Evolutionary conservation across 352 stramenopile genomes (phyloP), one percentile per base, ranked within the genome.

Genomic region (Aphanomyces cochlioides): DNA sequence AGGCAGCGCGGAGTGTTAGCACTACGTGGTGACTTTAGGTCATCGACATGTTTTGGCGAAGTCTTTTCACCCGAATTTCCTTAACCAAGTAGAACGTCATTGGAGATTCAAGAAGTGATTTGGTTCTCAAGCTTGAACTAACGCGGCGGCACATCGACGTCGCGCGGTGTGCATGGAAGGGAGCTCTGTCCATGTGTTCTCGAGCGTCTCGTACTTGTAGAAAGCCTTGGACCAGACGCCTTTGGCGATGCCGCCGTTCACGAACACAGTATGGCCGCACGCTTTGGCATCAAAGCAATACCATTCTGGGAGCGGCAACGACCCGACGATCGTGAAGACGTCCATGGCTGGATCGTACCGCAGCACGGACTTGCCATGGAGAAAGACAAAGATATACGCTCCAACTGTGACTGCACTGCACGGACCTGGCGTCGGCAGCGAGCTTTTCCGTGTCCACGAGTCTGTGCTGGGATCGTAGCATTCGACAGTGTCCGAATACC

Each of bases 151-250:
- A 39, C 40, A 59, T 5, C 64, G 64, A n/a, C 64, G 64, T n/a
- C 64, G 64, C 15, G 40, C 28, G 17, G 56, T 70, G 19, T 70
- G 56, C 64, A 70, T 70, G 10, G 64, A 53, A n/a, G 64, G 37
- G 15, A 70, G 64, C 19, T 70, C 40, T 19, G 48, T 70, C 64
- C 64, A 70, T 28, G 17, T 61, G 54, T 43, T 61, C 12, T 45
- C 5, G 48, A 63, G n/a, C 12, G 48, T 63, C 19, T 70, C 54
- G 28, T 47, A 70, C 12, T 37, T 6, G 28, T 54, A 70, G 19
- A 70, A 60, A n/a, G 56, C 64, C 34, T 54, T 53, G 15, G 64
- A 70, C 64, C 64, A 70, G 6, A 70, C 64, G 40, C 64, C 64
- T 12, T 70, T 70, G 64, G 48, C 28, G 34, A 70, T 70, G 15